phyloP scores from a whole-genome alignment of 2,329 filamentous ascomycete species.

The Diaporthe capsici region DNA sequence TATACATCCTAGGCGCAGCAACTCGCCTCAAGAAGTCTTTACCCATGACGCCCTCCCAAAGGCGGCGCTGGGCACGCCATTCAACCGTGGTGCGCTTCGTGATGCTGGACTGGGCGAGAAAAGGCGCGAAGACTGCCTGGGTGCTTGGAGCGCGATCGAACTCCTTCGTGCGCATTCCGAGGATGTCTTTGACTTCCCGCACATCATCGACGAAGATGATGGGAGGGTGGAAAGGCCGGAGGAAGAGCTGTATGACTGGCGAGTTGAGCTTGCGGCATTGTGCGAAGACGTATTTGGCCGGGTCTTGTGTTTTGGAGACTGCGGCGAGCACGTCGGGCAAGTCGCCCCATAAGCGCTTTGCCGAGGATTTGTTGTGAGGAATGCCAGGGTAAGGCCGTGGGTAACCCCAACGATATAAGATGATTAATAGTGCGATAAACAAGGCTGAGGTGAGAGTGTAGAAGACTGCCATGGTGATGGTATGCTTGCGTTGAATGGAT shows the following conservation, averaged over 20 bases:
- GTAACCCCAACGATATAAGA: neutral
- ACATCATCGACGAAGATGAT: constrained; percentile 39
- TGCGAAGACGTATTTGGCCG: neutral
- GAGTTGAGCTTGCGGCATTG: constrained; percentile 29
- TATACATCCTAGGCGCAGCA: neutral
- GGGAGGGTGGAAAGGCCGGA: constrained; percentile 32
- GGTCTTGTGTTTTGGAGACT: neutral
- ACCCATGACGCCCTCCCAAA: neutral
- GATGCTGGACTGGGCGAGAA: neutral
- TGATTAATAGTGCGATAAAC: neutral
- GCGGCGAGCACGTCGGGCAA: neutral
- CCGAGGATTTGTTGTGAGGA: neutral
- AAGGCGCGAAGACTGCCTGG: neutral
- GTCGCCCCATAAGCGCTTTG: neutral
- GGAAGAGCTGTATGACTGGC: constrained; percentile 41
- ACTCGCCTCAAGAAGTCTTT: neutral
- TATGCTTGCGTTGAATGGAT: neutral
- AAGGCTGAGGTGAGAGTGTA: neutral
- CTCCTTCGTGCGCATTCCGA: constrained; percentile 38
- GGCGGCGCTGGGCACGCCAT: neutral
- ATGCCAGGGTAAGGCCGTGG: neutral
- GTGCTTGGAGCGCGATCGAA: constrained; percentile 31
- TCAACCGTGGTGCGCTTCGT: neutral
- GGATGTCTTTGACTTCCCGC: constrained; percentile 40
- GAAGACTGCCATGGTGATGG: neutral